Base-by-base conservation (phyloP, 495 filamentous ascomycete species). In the Penicillium manginii region DNA sequence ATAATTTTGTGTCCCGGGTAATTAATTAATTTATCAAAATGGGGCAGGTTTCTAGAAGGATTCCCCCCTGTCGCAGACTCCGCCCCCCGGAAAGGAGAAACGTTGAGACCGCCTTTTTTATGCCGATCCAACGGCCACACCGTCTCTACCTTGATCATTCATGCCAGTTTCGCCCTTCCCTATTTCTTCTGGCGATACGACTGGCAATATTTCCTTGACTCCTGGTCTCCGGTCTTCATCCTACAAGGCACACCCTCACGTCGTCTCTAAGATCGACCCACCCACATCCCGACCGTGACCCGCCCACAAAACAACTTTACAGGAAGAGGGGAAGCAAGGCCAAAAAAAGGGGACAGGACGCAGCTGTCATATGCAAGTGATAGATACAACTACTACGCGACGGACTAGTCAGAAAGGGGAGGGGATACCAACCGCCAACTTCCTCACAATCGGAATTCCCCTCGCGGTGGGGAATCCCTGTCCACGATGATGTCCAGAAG, bases 401-500 rank as follows among this genome's bases (percentile, higher is more conserved):
- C 19, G 31, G 11, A 29, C 35, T 49, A 19, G 40, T 10, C 31
- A 51, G 40, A 51, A 42, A 54, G 42, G 35, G 42, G 54, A 43
- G 40, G 35, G 14, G 58, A 22, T 23, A 52, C 53, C 46, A 35
- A 32, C 37, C 48, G 23, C 50, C 21, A 37, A 50, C 4, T 32
- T 35, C 40, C 43, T 45, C 32, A 31, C n/a, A 35, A 31, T 49
- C 26, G 54, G 31, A 31, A 40, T 40, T 29, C 29, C 43, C 43
- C 35, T 17, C 43, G 40, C 32, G 15, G 51, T 51, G 47, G 46
- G 52, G 54, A 45, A 51, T 15, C 40, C 31, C 55, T 26, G 33
- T 50, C 48, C 67, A 70, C 63, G 17, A 78, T 76, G 71, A 78
- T 78, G 75, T 78, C 74, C 49, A 67, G 76, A 65, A 80, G 75